Percentiles rank a stretch among this genome's conserved stretches.
Evolutionary conservation across 345 rosid species (phyloP).

Genomic region (Arabis alpina): DNA sequence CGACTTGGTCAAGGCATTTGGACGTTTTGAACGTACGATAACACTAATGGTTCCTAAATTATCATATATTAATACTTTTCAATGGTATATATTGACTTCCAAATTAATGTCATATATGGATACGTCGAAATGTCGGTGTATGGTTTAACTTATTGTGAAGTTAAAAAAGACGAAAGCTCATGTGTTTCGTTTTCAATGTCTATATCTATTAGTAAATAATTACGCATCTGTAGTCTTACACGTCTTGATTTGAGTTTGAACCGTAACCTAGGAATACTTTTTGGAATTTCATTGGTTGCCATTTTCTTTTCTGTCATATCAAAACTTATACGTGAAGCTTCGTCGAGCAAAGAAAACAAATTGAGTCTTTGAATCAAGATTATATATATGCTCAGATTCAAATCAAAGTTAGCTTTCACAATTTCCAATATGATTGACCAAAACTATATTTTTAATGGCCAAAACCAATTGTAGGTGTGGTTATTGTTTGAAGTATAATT

Average conservation of each 20-base stretch:
- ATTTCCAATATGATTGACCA: conserved; percentile 19
- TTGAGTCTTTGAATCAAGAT: not conserved
- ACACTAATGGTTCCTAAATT: not conserved
- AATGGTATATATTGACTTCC: conserved; percentile 24
- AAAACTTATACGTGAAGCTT: conserved; percentile 17
- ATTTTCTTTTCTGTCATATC: not conserved
- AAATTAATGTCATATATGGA: not conserved
- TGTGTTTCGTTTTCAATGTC: not conserved
- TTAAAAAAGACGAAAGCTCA: conserved; percentile 8
- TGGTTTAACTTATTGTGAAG: conserved; percentile 15
- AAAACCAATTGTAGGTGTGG: conserved; percentile 9
- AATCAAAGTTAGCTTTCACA: conserved; percentile 13
- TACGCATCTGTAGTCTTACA: conserved; percentile 17
- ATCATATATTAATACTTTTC: not conserved
- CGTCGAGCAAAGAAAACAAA: conserved; percentile 18
- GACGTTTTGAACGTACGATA: conserved; percentile 15
- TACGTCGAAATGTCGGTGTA: not conserved
- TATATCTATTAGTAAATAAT: conserved; percentile 6
- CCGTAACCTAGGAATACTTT: conserved; percentile 25
- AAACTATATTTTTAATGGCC: not conserved
- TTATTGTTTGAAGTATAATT: not conserved
- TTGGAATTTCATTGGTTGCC: not conserved
- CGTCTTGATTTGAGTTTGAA: conserved; percentile 26
- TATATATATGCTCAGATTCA: conserved; percentile 1
- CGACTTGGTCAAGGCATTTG: conserved; percentile 15